These are phyloP conservation scores for Arachis hypogaea DNA, from an alignment of 306 rosid genomes.

Conservation along the genomic window DNA sequence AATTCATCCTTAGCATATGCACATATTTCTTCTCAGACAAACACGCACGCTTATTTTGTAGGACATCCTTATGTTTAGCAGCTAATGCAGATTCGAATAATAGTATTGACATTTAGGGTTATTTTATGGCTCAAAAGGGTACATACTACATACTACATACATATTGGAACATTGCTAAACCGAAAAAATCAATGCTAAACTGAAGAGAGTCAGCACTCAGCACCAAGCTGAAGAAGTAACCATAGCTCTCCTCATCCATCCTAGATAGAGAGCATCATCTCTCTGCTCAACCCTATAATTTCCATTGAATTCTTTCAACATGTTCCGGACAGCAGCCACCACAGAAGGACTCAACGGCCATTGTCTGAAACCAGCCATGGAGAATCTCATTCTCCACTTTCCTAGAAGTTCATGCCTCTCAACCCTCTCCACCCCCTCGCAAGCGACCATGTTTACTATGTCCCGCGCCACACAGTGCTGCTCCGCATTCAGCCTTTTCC, in stretches of 20 bases:
- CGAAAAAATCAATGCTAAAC: slow-evolving; percentile 31
- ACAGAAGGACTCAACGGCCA: slow-evolving; percentile 59
- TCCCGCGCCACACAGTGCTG: slow-evolving; percentile 89
- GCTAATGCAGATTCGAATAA: slow-evolving; percentile 24
- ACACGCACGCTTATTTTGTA: not conserved
- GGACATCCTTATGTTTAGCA: slow-evolving; percentile 2
- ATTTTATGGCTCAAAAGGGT: slow-evolving; percentile 25
- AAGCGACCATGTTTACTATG: slow-evolving; percentile 93
- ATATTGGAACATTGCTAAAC: slow-evolving; percentile 36
- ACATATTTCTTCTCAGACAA: not conserved
- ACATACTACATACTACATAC: not conserved
- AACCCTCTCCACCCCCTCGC: slow-evolving; percentile 84
- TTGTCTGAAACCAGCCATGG: slow-evolving; percentile 73
- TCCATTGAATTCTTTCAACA: slow-evolving; percentile 54
- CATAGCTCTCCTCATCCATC: slow-evolving; percentile 73
- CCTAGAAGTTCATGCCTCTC: slow-evolving; percentile 82
- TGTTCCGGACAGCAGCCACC: slow-evolving; percentile 37
- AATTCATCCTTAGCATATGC: not conserved
- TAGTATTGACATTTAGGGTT: slow-evolving; percentile 48
- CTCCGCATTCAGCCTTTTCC: slow-evolving; percentile 68
- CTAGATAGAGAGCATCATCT: slow-evolving; percentile 64
- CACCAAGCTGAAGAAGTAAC: slow-evolving; percentile 84
- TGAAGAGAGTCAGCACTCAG: slow-evolving; percentile 31
- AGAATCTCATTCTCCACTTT: slow-evolving; percentile 77
- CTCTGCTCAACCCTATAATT: slow-evolving; percentile 54